A percentile compares a stretch with the other conserved stretches of the same genome.
phyloP scores from a whole-genome alignment of 371 early-diverging fungal genomes.

The Funneliformis caledonium region DNA sequence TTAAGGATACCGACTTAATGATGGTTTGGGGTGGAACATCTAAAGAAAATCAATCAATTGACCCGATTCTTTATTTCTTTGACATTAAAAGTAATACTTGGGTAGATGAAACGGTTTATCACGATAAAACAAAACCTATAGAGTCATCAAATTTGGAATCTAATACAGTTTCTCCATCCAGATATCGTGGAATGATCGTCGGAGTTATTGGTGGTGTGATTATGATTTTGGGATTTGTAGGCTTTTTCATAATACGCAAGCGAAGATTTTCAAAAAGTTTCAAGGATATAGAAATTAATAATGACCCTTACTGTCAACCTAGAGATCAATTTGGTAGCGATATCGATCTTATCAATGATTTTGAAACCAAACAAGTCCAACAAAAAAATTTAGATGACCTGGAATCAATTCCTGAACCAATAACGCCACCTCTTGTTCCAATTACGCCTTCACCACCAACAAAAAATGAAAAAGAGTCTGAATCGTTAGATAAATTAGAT shows the following conservation, averaged over 20 bases:
- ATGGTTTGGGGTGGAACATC: conserved; percentile 29
- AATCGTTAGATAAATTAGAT: not conserved
- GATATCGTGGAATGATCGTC: not conserved
- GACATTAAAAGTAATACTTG: not conserved
- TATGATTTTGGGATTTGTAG: not conserved
- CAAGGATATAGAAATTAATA: not conserved
- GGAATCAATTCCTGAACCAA: not conserved
- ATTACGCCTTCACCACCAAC: not conserved
- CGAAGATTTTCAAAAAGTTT: not conserved
- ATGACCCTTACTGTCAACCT: conserved; percentile 26
- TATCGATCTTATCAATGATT: not conserved
- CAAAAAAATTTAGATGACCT: not conserved
- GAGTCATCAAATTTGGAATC: not conserved
- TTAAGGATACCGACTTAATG: conserved; percentile 7
- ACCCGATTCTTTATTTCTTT: conserved; percentile 14
- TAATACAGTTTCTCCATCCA: not conserved
- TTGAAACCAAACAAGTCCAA: not conserved
- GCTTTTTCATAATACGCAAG: conserved; percentile 7
- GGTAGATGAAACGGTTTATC: not conserved
- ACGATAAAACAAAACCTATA: not conserved
- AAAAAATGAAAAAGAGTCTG: conserved; percentile 1
- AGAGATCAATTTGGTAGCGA: conserved; percentile 12
- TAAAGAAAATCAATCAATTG: not conserved
- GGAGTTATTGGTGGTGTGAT: not conserved
- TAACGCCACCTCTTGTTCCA: not conserved